Evolutionary conservation across 108 stramenopile species (phyloP), one percentile per base, ranked within the genome.

Genomic region (Nitzschia sp.): DNA sequence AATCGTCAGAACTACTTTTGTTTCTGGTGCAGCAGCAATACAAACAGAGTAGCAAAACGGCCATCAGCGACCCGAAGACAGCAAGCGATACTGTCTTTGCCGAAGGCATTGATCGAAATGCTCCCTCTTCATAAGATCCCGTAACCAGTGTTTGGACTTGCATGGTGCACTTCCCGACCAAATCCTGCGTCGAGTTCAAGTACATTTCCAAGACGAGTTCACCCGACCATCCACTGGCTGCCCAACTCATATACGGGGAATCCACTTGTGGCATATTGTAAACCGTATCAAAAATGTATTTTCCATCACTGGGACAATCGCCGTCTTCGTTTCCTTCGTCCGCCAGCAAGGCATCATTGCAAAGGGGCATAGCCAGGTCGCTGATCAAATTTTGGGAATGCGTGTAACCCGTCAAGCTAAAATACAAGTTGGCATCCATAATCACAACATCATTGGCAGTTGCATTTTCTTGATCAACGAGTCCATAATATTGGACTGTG

Each of bases 181-280:
- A 61, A 41, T 61, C 60, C 21, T 19, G 9, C 1, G 60, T 23
- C 1, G 11, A 16, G 5, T 19, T 45, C 5, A 61, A 34, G 25
- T 41, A 45, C 1, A 61, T 44, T n/a, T 61, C 60, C n/a, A 61
- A 11, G 23, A 61, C 60, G 25, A 61, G 19, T 61, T 61, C 38
- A 41, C 60, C 60, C 2, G 36, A 9, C 60, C 60, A 61, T 61
- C 60, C 60, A 41, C 29, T 61, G 6, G 60, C 36, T 1, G 60
- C 60, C 60, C 60, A 61, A 44, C 38, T 27, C 15, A 61, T 4
- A 44, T 61, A 61, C 1, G 41, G 38, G 23, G 22, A 41, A 26
- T 61, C 60, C 2, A 34, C 19, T 25, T 31, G 4, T 15, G 60
- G 60, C 60, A 61, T 25, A n/a, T 34, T 61, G 41, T 61, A 61